phyloP scores from a whole-genome alignment of 2,329 filamentous ascomycete species.

The Lasiodiplodia citricola region DNA sequence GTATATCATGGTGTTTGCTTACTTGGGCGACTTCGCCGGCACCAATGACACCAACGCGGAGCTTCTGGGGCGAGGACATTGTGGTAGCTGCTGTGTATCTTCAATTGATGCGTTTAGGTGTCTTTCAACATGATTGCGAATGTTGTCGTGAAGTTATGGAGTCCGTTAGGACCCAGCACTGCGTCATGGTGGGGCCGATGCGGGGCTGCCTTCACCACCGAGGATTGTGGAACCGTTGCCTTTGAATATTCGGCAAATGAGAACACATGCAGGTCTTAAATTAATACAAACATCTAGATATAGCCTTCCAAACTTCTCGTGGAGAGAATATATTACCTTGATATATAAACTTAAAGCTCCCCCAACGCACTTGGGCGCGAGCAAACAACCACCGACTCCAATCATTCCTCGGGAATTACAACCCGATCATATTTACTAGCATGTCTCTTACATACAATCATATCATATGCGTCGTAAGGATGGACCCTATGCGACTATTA shows the following conservation, averaged over 20 bases:
- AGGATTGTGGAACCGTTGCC: neutral
- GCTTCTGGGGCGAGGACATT: conserved; percentile 17
- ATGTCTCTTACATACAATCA: neutral
- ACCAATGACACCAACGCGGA: conserved; percentile 25
- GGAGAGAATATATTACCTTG: too few relatives aligned
- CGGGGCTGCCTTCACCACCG: neutral
- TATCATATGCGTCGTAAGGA: neutral
- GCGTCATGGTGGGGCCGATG: conserved; percentile 24
- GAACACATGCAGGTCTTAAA: too few relatives aligned
- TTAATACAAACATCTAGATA: too few relatives aligned
- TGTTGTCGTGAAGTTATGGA: neutral
- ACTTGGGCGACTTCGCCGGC: conserved; percentile 27
- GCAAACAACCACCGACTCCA: too few relatives aligned
- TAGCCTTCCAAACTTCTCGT: neutral
- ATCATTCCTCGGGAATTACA: neutral
- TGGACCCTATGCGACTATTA: neutral
- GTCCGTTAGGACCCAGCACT: neutral
- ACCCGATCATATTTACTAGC: neutral
- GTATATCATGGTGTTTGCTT: neutral
- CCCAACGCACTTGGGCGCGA: too few relatives aligned
- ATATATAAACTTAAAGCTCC: too few relatives aligned
- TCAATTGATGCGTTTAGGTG: conserved; percentile 5
- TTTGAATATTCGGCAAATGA: too few relatives aligned
- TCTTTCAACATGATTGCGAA: neutral
- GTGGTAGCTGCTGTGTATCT: neutral